Conservation (phyloP, 192 early-diverging fungal species). For the Gorgonomyces haynaldii region DNA sequence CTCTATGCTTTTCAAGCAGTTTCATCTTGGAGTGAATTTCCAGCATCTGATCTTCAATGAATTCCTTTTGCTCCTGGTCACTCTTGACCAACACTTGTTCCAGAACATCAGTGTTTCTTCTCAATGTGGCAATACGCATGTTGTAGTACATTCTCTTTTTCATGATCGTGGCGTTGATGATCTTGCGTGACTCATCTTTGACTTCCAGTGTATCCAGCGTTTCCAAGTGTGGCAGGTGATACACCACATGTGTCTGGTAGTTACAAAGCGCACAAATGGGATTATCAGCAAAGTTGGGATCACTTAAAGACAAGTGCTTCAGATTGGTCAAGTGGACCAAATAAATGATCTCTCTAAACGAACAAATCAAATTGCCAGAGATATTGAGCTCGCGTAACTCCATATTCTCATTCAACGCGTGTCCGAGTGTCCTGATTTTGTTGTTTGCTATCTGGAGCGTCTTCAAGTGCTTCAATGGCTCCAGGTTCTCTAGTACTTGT, state of each 20-base stretch:
- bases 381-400: slow-evolving; percentile 34
- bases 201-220: slow-evolving; percentile 45
- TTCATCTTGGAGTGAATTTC: slow-evolving; percentile 15
- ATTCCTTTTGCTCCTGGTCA: slow-evolving; percentile 8
- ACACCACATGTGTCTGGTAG: slow-evolving; percentile 53
- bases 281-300: slow-evolving; percentile 46
- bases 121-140: slow-evolving; percentile 48
- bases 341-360: slow-evolving; percentile 44
- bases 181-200: slow-evolving; percentile 39
- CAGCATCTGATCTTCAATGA: slow-evolving; percentile 17
- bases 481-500: slow-evolving; percentile 2
- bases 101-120: slow-evolving; percentile 45
- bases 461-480: neutral
- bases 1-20: slow-evolving; percentile 17
- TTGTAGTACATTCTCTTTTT: slow-evolving; percentile 59
- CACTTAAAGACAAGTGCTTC: slow-evolving; percentile 30
- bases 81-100: slow-evolving; percentile 25
- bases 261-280: slow-evolving; percentile 45
- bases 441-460: slow-evolving; percentile 7
- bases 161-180: slow-evolving; percentile 43
- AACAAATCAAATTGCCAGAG: slow-evolving; percentile 42
- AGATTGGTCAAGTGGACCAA: slow-evolving; percentile 34
- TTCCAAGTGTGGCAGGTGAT: slow-evolving; percentile 36
- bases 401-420: slow-evolving; percentile 18
- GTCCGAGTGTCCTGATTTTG: slow-evolving; percentile 28